Conservation (phyloP, 169 alveolate species). For the Fabrea salina region DNA sequence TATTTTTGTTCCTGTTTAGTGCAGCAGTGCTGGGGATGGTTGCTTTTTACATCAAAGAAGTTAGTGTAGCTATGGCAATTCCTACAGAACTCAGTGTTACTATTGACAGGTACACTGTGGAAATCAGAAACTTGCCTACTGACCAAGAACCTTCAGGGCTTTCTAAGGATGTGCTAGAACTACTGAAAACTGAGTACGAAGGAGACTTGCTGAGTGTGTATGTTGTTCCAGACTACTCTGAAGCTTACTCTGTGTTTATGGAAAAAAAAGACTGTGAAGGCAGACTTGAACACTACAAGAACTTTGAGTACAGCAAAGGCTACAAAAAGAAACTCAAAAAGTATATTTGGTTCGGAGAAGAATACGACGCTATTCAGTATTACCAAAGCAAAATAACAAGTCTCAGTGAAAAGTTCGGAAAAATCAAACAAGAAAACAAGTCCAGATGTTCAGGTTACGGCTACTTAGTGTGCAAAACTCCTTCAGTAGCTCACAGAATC, state of each 20-base stretch:
- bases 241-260: neutral
- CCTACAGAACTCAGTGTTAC: neutral
- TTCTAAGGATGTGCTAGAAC: neutral
- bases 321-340: neutral
- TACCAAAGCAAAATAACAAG: neutral
- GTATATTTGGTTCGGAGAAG: neutral
- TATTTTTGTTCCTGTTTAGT: constrained; percentile 7
- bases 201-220: constrained; percentile 1
- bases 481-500: neutral
- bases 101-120: neutral
- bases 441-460: neutral
- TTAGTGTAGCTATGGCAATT: neutral
- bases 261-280: neutral
- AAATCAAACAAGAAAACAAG: neutral
- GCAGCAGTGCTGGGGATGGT: neutral
- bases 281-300: neutral
- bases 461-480: constrained; percentile 2
- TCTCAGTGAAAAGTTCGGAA: neutral
- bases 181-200: neutral
- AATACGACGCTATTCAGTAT: constrained; percentile 7
- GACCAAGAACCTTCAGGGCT: neutral
- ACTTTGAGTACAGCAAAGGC: neutral
- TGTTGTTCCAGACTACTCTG: neutral
- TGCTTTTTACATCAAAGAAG: neutral
- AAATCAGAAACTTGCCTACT: constrained; percentile 23